Base-by-base conservation (phyloP, 1,139 yeast species). In the Sugiyamaella xylanicola region DNA sequence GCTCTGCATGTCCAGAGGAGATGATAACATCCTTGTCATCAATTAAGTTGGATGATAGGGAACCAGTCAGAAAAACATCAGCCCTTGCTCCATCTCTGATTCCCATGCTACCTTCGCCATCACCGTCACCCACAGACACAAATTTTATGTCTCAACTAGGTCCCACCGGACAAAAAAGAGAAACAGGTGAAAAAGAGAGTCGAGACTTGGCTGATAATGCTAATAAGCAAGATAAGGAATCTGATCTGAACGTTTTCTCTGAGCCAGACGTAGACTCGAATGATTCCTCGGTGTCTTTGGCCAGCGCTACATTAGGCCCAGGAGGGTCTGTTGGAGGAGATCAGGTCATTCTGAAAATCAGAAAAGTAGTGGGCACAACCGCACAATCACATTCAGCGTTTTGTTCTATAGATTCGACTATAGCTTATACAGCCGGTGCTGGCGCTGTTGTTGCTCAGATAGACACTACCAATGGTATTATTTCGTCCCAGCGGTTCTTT, bases 401-500 rank as follows among this genome's bases (percentile, higher is more conserved):
- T 56, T 70, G 75, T 22, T 69, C 76, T 1, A 75, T 73, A 22
- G 77, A 72, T 11, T 71, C 77, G 58, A 56, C 72, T 4, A 63
- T 85, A 13, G 88, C 85, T 0, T 84, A 84, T 62, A 77, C 83
- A 1, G 87, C 87, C 2, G 84, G 89, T 50, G 87, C 87, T 4
- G 89, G 89, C 0, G 87, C 83, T 0, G 86, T 84, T 3, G 81
- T 83, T 3, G 70, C 80, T 44, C 57, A 57, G 19, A 15, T 69
- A 15, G 63, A 49, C 20, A 27, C 49, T 17, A 48, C 4, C 39
- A 48, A 47, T 16, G 39, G 47, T 22, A 32, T 47, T 11, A 13
- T 58, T 8, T 21, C 17, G 4, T 20, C 41, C 37, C 63, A 63
- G 45, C 42, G 65, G 46, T 65, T 65, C 55, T 66, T 54, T 41